Conservation (phyloP, 2,329 filamentous ascomycete species). For the Periconia macrospinosa region DNA sequence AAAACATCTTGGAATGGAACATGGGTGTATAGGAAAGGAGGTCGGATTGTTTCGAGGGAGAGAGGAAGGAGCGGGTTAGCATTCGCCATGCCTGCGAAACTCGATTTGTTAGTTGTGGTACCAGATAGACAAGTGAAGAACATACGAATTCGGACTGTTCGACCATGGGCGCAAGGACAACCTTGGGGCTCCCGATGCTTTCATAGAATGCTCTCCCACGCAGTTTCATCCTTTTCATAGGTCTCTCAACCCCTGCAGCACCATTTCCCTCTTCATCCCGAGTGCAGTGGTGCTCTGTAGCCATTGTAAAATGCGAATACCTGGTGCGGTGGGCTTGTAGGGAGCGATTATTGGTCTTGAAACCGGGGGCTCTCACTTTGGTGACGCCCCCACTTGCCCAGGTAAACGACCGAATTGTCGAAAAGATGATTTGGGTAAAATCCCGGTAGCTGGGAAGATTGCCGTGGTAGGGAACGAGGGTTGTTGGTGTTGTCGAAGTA, state of each 20-base stretch:
- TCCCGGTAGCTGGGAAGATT: neutral
- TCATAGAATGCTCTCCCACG: conserved; percentile 90
- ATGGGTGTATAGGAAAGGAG: conserved; percentile 93
- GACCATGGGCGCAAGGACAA: conserved; percentile 94
- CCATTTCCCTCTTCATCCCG: conserved; percentile 9
- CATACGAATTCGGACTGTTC: conserved; percentile 96
- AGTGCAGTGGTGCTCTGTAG: neutral
- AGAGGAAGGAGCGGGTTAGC: conserved; percentile 89
- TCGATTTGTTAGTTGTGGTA: conserved; percentile 7
- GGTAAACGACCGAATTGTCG: neutral
- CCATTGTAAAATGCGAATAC: neutral
- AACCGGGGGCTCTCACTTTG: neutral
- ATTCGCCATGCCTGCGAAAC: conserved; percentile 85
- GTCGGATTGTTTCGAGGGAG: conserved; percentile 55
- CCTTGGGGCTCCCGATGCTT: conserved; percentile 88
- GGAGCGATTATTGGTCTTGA: neutral
- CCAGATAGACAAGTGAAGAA: conserved; percentile 18
- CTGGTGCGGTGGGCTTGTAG: neutral
- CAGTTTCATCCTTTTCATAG: conserved; percentile 57
- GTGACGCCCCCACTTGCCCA: conserved; percentile 1
- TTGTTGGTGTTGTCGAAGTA: too few relatives aligned
- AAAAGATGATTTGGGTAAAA: neutral
- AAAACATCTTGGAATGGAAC: conserved; percentile 90
- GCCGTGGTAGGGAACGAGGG: conserved; percentile 1
- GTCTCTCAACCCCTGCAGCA: conserved; percentile 3